phyloP scores from a whole-genome alignment of 1,284 basidiomycete species.

The Singerocomus rubriflavus region DNA sequence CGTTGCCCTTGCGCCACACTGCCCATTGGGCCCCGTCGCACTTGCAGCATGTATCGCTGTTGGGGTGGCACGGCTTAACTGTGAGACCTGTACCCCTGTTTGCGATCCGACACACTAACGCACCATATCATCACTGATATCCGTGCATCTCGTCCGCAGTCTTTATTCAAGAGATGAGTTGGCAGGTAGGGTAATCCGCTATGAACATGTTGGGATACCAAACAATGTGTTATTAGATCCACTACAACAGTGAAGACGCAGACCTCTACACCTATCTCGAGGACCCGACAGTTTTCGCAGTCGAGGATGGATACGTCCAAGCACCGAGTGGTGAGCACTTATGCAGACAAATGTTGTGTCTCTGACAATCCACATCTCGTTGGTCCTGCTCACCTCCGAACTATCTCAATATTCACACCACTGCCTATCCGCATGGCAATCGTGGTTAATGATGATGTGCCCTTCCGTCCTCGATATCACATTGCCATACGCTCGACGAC shows the following conservation, averaged over 20 bases:
- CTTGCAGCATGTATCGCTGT: conserved; percentile 69
- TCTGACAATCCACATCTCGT: conserved; percentile 4
- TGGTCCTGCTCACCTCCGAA: neutral
- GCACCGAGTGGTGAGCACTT: conserved; percentile 44
- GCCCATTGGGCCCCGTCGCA: conserved; percentile 67
- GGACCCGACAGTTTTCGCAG: conserved; percentile 57
- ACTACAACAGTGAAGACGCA: conserved; percentile 64
- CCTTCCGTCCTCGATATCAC: neutral
- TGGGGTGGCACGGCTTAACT: conserved; percentile 52
- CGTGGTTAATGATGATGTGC: neutral
- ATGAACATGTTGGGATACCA: neutral
- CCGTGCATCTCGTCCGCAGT: conserved; percentile 33
- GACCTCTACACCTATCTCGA: conserved; percentile 68
- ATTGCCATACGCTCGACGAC: neutral
- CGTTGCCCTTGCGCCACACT: conserved; percentile 61
- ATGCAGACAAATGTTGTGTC: neutral
- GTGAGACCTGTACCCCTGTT: conserved; percentile 32
- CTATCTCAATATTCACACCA: neutral
- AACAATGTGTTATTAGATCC: conserved; percentile 45
- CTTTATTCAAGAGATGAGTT: conserved; percentile 67
- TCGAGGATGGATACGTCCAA: conserved; percentile 59
- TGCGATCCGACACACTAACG: neutral
- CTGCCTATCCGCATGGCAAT: conserved; percentile 1
- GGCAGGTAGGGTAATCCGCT: conserved; percentile 41
- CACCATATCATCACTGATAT: neutral